A percentile compares a stretch with the other conserved stretches of the same genome.
phyloP scores from a whole-genome alignment of 257 asterid species.

The Nicotiana benthamiana region DNA sequence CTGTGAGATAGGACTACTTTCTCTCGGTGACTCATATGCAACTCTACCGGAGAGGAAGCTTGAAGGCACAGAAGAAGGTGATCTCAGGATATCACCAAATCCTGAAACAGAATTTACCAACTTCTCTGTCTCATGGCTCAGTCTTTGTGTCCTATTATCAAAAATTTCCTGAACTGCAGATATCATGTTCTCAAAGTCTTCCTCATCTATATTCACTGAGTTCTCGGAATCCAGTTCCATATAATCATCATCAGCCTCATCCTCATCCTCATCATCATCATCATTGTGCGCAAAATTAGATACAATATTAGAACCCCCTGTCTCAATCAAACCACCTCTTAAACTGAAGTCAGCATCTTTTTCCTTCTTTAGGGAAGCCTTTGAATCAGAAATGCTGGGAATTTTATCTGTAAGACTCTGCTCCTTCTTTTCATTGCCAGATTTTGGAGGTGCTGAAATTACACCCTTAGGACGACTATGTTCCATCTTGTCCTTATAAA shows the following conservation, averaged over 20 bases:
- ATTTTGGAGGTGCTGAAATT: neutral
- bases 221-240: constrained; percentile 42
- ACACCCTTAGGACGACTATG: constrained; percentile 30
- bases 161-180: constrained; percentile 5
- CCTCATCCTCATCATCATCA: constrained; percentile 23
- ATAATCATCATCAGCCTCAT: constrained; percentile 36
- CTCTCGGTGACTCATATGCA: constrained; percentile 51
- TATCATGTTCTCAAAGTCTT: constrained; percentile 34
- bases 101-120: constrained; percentile 47
- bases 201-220: constrained; percentile 31
- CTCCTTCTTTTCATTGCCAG: neutral
- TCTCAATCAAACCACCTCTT: constrained; percentile 32
- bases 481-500: constrained; percentile 30
- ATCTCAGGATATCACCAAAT: constrained; percentile 30
- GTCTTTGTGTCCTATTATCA: constrained; percentile 14
- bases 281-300: constrained; percentile 27
- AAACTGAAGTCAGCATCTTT: constrained; percentile 42
- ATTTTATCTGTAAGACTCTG: constrained; percentile 8
- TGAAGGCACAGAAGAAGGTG: constrained; percentile 31
- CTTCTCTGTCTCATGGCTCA: constrained; percentile 18
- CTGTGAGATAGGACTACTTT: constrained; percentile 34
- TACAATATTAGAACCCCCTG: constrained; percentile 26
- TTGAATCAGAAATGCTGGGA: constrained; percentile 34
- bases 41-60: constrained; percentile 22
- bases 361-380: constrained; percentile 53